Evolutionary conservation across 2,329 filamentous ascomycete genomes (phyloP), one percentile per base, ranked within the genome.

Genomic region (Botryosphaeria dothidea): DNA sequence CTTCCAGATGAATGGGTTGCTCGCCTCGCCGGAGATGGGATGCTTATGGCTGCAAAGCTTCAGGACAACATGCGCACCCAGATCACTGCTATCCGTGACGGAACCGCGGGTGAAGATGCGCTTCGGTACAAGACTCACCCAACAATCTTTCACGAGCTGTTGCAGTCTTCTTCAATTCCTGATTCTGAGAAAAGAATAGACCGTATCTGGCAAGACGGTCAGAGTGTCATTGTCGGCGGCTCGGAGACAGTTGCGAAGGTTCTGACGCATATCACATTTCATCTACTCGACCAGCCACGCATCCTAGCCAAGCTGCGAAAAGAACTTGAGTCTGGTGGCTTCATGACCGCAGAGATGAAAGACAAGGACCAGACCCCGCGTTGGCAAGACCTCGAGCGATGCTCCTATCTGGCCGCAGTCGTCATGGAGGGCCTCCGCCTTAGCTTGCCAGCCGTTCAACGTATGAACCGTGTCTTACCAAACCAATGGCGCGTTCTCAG

Each of bases 291-390:
- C 27, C 34, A 67, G 38, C 67, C 67, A 11, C 46, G 49, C 8
- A 46, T 56, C 11, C 56, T 66, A 5, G n/a, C 29, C 11, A 41
- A 36, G 38, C 25, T 68, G 11, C 62, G n/a, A 3, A 17, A 36
- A 11, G 67, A 68, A 52, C 54, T 68, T 5, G 38, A 67, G 66
- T 70, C 11, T 66, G 68, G 5, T 73, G 75, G 67, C 63, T 68
- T 46, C 51, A 61, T 65, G 62, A 64, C 62, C 1, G 34, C 31
- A 27, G 62, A 45, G 13, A 58, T 64, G 62, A 29, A 57, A 17
- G 31, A 3, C 8, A 57, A 21, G 21, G 48, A 25, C 3, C 46
- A 58, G 62, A 54, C 38, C 4, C 63, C 63, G 11, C n/a, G 31
- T 6, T 65, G 63, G 63, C 63, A 65, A 51, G 63, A 65, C 19